Base-by-base conservation (phyloP, 2,329 filamentous ascomycete species). In the Botrytis squamosa region DNA sequence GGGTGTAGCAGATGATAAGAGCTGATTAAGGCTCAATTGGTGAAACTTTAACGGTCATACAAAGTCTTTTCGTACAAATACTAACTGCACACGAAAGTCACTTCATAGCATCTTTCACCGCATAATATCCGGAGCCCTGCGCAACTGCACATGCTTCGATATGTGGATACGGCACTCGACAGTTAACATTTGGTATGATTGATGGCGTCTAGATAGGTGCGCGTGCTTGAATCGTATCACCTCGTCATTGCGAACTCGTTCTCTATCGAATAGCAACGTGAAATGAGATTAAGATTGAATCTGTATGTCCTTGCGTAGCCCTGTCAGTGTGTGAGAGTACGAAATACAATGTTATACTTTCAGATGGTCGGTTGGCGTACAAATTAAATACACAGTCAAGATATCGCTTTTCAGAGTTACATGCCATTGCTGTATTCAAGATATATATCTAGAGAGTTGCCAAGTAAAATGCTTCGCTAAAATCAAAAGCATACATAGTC, bases 1-100 rank as follows among this genome's bases (percentile, higher is more conserved):
- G 36, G 36, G 36, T 33, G n/a, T 22, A 57, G 36, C 25, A 42
- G n/a, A 57, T 68, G 49, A 68, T 42, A 68, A 68, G 66, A 68
- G 49, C 49, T 57, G 38, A 25, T 33, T 42, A 68, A 57, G 66
- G n/a, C 49, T 42, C 49, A 57, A 33, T 29, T 57, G 18, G 66
- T 57, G 66, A 49, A 44, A 68, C 49, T 57, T 18, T 29, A 18
- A 18, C n/a, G 46, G 65, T 55, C 16, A 68, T 68, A 57, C 66
- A 29, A 42, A 55, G 25, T 25, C 4, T n/a, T 29, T 57, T 25
- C 38, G 66, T 68, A 57, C 38, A 25, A 38, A 42, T 68, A 42
- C 25, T 22, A 22, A 68, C 36, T 20, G 25, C n/a, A 40, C n/a
- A 57, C 36, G 57, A 33, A 7, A 42, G 25, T 3, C 40, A 12